Percentiles rank a stretch among this genome's conserved stretches.
Evolutionary conservation across 208 protist species (phyloP).

Genomic region (Angomonas ambiguus): DNA sequence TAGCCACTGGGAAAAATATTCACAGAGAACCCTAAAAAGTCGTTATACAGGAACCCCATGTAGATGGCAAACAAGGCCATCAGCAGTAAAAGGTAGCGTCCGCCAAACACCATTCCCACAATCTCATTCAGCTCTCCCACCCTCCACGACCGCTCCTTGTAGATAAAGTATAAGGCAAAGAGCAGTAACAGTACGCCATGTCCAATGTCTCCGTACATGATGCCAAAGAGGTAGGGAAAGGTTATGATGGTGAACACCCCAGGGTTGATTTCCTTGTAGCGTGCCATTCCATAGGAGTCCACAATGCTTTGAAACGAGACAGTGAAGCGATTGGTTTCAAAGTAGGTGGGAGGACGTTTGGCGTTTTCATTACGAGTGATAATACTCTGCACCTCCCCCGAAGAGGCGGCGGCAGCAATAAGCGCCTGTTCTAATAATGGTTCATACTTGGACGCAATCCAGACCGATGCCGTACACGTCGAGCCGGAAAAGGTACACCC

Average conservation of each 20-base stretch:
- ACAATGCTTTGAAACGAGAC: constrained; percentile 96
- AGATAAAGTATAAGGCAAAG: constrained; percentile 70
- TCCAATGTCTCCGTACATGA: constrained; percentile 99
- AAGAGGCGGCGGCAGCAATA: constrained; percentile 34
- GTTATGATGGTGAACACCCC: constrained; percentile 96
- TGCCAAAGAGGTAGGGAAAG: constrained; percentile 99
- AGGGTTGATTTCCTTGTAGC: constrained; percentile 92
- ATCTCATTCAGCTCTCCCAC: constrained; percentile 84
- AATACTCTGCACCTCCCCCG: constrained; percentile 81
- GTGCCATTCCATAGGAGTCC: constrained; percentile 96
- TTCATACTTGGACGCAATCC: constrained; percentile 67
- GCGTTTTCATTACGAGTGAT: constrained; percentile 66
- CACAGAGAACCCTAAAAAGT: constrained; percentile 88
- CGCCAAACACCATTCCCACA: constrained; percentile 65
- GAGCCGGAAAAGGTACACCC: constrained; percentile 87
- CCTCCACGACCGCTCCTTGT: constrained; percentile 75
- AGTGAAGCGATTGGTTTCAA: constrained; percentile 95
- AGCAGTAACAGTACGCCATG: constrained; percentile 95
- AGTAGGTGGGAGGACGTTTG: constrained; percentile 95
- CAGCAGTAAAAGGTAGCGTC: constrained; percentile 96
- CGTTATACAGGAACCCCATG: constrained; percentile 98
- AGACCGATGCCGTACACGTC: constrained; percentile 90
- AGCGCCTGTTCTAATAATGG: constrained; percentile 49
- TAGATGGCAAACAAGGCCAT: constrained; percentile 97
- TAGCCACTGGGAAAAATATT: constrained; percentile 85